Evolutionary conservation across 257 asterid species (phyloP), one percentile per base, ranked within the genome.

Genomic region (Echium plantagineum): DNA sequence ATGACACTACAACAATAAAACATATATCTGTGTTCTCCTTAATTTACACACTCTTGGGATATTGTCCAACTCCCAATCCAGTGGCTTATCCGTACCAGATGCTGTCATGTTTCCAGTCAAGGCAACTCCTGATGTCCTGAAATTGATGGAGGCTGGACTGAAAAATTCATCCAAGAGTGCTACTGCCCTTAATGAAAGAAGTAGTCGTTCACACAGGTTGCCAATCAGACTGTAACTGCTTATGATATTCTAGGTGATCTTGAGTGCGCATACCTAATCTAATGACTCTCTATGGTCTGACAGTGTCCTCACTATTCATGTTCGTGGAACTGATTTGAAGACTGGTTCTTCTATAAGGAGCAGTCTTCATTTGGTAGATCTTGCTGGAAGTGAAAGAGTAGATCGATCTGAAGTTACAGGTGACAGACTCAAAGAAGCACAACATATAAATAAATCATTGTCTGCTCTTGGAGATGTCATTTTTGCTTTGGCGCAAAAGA

Each of bases 401-500:
- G 99, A 93, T 74, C 95, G 97, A 20, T 89, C 97, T 10, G 99
- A 93, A 75, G 99, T 89, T 52, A 86, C 94, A 0, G 97, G 97
- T 42, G 99, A 93, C 63, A 80, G 97, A 69, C 80, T 93, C 46
- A 93, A 84, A 74, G 99, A 93, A 74, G 97, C 99, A 26, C 99
- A 93, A 18, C 95, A 89, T 69, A 93, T 93, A 66, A 93, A 93
- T 60, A 93, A 89, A 75, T 93, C 99, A 0, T 69, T 93, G 56
- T 71, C 97, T 4, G 97, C 99, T n/a, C 86, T 93, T 15, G 99
- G 99, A 31, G 99, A 93, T 79, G 99, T 93, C 73, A 86, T 93
- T 18, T 77, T 78, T 24, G 90, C 99, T 58, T 77, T 93, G 81
- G 81, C 99, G 7, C 97, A 89, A 70, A 93, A 93, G 66, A 80